phyloP scores from a whole-genome alignment of 495 filamentous ascomycete genomes.

The Penicillium arizonense region DNA sequence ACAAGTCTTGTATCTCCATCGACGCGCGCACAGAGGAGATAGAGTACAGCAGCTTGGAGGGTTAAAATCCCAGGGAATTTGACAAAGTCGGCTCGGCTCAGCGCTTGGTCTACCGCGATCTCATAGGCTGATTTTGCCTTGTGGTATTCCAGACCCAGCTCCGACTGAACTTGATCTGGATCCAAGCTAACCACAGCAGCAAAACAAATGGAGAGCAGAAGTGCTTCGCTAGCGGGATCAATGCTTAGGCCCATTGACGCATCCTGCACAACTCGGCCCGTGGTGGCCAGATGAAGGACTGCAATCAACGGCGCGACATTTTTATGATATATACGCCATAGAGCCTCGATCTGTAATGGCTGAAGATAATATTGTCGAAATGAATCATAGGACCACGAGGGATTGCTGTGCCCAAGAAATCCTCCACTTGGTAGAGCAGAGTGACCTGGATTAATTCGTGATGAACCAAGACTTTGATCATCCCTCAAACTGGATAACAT shows the following conservation, averaged over 20 bases:
- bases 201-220: neutral
- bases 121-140: neutral
- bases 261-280: neutral
- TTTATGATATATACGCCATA: neutral
- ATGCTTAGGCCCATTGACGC: neutral
- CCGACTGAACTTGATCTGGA: neutral
- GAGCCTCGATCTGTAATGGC: neutral
- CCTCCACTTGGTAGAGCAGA: too few relatives aligned
- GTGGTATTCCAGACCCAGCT: neutral
- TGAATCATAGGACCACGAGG: too few relatives aligned
- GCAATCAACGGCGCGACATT: neutral
- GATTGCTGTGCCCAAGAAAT: too few relatives aligned
- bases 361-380: neutral
- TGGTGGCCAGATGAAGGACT: neutral
- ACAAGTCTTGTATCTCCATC: neutral
- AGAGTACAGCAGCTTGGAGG: neutral
- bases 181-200: neutral
- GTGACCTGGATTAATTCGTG: too few relatives aligned
- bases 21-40: neutral
- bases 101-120: neutral
- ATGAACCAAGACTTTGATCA: too few relatives aligned
- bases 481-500: too few relatives aligned
- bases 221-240: neutral
- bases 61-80: neutral
- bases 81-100: neutral